A percentile compares a stretch with the other conserved stretches of the same genome.
These are phyloP conservation scores for Calonectria fujianensis DNA, from an alignment of 2,329 filamentous ascomycete genomes.

Conservation along the genomic window DNA sequence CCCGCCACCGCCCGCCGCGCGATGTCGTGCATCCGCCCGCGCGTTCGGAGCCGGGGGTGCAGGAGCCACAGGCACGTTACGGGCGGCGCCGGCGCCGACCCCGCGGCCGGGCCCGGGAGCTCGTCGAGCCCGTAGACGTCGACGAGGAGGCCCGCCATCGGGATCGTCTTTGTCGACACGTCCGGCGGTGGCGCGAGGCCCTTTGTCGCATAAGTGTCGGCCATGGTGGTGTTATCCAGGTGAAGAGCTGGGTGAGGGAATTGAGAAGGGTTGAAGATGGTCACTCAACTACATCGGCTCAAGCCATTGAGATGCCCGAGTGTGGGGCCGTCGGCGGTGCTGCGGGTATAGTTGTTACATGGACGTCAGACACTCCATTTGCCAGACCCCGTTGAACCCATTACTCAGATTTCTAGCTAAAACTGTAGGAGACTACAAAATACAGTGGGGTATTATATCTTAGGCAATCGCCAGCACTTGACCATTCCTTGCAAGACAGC, in stretches of 20 bases:
- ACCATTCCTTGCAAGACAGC: constrained; percentile 21
- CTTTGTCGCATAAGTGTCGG: constrained; percentile 57
- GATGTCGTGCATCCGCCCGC: constrained; percentile 84
- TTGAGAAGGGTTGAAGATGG: not conserved
- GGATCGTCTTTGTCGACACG: constrained; percentile 79
- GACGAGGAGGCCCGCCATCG: constrained; percentile 86
- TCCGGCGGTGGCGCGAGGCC: constrained; percentile 63
- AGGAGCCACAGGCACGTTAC: constrained; percentile 93
- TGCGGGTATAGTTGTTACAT: not conserved
- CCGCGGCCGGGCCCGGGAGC: constrained; percentile 62
- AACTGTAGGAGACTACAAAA: constrained; percentile 16
- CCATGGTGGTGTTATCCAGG: constrained; percentile 46
- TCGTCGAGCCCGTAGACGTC: constrained; percentile 89
- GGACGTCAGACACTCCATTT: not conserved
- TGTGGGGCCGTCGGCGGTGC: constrained; percentile 13
- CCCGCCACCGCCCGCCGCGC: constrained; percentile 81
- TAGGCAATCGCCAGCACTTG: constrained; percentile 16
- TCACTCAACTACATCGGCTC: constrained; percentile 1
- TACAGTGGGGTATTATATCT: constrained; percentile 26
- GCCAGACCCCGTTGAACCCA: not conserved
- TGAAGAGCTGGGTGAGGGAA: constrained; percentile 34
- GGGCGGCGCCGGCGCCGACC: constrained; percentile 51
- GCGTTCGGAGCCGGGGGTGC: constrained; percentile 83
- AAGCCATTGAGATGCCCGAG: constrained; percentile 6
- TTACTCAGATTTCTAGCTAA: constrained; percentile 7